phyloP scores from a whole-genome alignment of 352 stramenopile species.

The Phytopythium chamaehyphon region DNA sequence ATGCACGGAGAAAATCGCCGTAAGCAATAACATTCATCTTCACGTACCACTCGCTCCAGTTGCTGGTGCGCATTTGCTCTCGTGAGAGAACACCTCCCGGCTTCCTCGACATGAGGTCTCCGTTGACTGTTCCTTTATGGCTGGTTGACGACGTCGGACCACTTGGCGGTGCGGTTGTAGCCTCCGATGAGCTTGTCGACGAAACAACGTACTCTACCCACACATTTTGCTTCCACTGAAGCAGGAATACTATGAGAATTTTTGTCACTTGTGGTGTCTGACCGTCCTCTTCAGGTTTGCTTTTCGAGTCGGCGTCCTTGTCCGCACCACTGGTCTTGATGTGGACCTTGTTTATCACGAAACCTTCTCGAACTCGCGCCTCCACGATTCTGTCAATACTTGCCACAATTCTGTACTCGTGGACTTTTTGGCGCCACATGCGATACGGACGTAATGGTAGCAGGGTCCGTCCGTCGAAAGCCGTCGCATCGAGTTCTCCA shows the following conservation, averaged over 20 bases:
- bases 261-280: conserved; percentile 37
- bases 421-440: conserved; percentile 86
- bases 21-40: conserved; percentile 85
- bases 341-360: conserved; percentile 78
- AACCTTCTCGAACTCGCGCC: conserved; percentile 77
- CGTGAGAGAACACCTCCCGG: conserved; percentile 27
- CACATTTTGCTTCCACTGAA: conserved; percentile 88
- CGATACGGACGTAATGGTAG: conserved; percentile 72
- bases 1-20: conserved; percentile 77
- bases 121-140: conserved; percentile 13
- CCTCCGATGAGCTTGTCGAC: conserved; percentile 32
- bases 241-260: conserved; percentile 74
- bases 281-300: too few relatives aligned
- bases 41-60: conserved; percentile 79
- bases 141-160: conserved; percentile 12
- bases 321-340: conserved; percentile 33
- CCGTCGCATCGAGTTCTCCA: conserved; percentile 62
- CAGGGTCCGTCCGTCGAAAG: conserved; percentile 59
- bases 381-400: conserved; percentile 80
- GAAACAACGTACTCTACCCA: conserved; percentile 88
- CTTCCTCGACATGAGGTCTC: conserved; percentile 12
- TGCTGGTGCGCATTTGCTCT: conserved; percentile 29
- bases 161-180: conserved; percentile 1
- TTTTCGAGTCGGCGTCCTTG: too few relatives aligned
- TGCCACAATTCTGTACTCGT: conserved; percentile 84